These are phyloP conservation scores for Uronychia binucleata DNA, from an alignment of 73 alveolate genomes.

Conservation along the genomic window DNA sequence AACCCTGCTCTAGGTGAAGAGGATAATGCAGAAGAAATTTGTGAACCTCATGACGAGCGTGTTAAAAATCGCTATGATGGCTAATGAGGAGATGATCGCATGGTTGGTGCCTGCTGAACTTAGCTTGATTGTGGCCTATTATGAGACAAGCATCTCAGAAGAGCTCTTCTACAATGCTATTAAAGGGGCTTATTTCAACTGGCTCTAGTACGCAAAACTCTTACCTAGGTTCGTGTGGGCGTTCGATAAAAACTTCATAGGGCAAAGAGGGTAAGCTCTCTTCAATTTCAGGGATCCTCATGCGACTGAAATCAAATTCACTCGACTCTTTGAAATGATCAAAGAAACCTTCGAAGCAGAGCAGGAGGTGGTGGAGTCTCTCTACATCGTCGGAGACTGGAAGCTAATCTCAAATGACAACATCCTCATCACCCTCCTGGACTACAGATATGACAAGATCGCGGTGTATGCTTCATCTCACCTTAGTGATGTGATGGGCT, in stretches of 20 bases:
- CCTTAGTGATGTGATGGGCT: conserved; percentile 19
- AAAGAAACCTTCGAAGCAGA: conserved; percentile 15
- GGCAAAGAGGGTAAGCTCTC: conserved; percentile 7
- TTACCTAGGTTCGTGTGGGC: conserved; percentile 40
- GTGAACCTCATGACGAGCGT: conserved; percentile 34
- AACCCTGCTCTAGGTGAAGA: not conserved
- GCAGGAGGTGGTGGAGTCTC: conserved; percentile 3
- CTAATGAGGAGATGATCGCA: conserved; percentile 26
- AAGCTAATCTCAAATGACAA: conserved; percentile 23
- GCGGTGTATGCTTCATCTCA: conserved; percentile 3
- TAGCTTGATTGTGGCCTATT: conserved; percentile 21
- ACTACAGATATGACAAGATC: conserved; percentile 21
- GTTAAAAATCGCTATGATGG: conserved; percentile 20
- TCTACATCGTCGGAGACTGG: conserved; percentile 15
- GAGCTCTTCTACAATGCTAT: conserved; percentile 29
- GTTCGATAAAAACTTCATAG: conserved; percentile 30
- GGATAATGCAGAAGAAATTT: not conserved
- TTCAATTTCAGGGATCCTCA: not conserved
- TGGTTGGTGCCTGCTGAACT: not conserved
- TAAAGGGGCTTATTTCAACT: conserved; percentile 4
- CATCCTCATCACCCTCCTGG: conserved; percentile 19
- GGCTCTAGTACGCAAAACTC: too few species aligned
- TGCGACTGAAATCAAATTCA: not conserved
- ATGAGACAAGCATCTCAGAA: conserved; percentile 22
- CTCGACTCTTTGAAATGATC: not conserved